Base-by-base conservation (phyloP, 495 filamentous ascomycete genomes). In the Penicillium manginii region DNA sequence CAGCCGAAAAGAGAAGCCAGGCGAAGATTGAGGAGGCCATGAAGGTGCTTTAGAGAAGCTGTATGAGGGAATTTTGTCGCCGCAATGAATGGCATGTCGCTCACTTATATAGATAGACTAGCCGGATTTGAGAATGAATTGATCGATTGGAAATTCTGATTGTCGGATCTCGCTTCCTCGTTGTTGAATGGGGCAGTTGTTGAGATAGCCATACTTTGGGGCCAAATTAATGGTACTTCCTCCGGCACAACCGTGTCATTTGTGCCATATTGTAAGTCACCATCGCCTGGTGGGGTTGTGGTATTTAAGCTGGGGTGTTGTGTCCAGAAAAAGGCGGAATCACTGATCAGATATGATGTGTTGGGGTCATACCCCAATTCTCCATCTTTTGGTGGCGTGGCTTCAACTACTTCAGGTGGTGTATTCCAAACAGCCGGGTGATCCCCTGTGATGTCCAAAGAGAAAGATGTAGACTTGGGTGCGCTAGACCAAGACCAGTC, bases 21-120 rank as follows among this genome's bases (percentile, higher is more conserved):
- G 61, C 49, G 21, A 54, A 62, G 33, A 64, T 71, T 37, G 62
- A 67, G 57, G 47, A 62, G 51, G 62, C 51, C 15, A 60, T 63
- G 52, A 57, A 59, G 53, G 39, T 10, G 23, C 43, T 57, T 23
- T 63, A 42, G n/a, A 14, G 21, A 22, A 23, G 17, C 15, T 18
- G 26, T 29, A 0, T 43, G 2, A n/a, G 35, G 14, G 35, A 37
- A 12, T 6, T 40, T 15, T 29, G 39, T 12, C 2, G n/a, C 15
- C 12, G 14, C 40, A 12, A 43, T 18, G n/a, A 7, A 17, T n/a
- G 21, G 11, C 2, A 42, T 23, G 10, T 46, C 37, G 1, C 40
- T 45, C 52, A 19, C 45, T 45, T 14, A 50, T 45, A 52, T 37
- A 52, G 47, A 47, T 52, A 53, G 43, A 57, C 5, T 50, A 19